phyloP scores from a whole-genome alignment of 345 rosid species.

The Physaria fendleri region DNA sequence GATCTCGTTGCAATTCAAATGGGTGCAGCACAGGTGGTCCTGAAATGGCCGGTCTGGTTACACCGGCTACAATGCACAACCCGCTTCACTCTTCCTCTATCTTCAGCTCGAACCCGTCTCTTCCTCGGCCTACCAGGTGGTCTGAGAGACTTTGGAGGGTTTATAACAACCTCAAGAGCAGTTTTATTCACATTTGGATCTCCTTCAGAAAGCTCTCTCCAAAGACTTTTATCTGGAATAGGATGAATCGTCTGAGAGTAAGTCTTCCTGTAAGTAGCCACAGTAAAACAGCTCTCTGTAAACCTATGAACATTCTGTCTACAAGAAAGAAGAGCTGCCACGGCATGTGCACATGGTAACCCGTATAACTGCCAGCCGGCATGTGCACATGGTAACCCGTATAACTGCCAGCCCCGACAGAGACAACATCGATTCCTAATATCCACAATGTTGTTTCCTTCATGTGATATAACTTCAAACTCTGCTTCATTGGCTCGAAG shows the following conservation, averaged over 20 bases:
- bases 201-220: constrained; percentile 77
- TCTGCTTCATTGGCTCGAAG: constrained; percentile 93
- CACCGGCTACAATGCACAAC: constrained; percentile 98
- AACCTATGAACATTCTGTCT: constrained; percentile 96
- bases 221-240: constrained; percentile 82
- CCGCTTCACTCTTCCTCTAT: constrained; percentile 79
- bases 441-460: constrained; percentile 85
- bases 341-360: constrained; percentile 95
- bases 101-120: constrained; percentile 91
- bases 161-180: constrained; percentile 39
- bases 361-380: constrained; percentile 99
- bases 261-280: constrained; percentile 85
- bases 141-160: constrained; percentile 85
- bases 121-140: constrained; percentile 95
- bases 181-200: constrained; percentile 47
- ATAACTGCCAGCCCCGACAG: constrained; percentile 95
- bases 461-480: constrained; percentile 90
- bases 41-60: constrained; percentile 96
- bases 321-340: constrained; percentile 94
- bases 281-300: constrained; percentile 93
- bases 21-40: constrained; percentile 98
- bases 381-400: constrained; percentile 93
- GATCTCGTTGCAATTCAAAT: constrained; percentile 32
- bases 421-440: constrained; percentile 89
- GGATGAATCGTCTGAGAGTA: constrained; percentile 96